phyloP scores from a whole-genome alignment of 345 rosid genomes.

The Eucalyptus erythrocorys region DNA sequence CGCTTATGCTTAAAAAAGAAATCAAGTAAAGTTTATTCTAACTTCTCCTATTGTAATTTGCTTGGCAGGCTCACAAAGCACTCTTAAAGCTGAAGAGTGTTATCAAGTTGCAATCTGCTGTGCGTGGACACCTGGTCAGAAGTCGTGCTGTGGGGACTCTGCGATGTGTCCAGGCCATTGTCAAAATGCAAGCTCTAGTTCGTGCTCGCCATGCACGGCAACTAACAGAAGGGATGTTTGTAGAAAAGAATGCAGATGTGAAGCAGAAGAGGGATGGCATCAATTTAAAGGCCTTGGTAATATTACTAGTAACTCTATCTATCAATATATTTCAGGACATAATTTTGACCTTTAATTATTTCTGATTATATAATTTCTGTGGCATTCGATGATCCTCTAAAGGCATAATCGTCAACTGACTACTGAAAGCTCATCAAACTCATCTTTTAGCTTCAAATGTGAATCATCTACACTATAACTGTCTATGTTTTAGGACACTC shows the following conservation, averaged over 20 bases:
- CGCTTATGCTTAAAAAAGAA: not conserved
- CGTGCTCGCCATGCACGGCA: slow-evolving; percentile 56
- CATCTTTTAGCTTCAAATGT: not conserved
- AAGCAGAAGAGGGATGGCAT: slow-evolving; percentile 9
- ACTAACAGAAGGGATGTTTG: slow-evolving; percentile 10
- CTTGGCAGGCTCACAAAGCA: slow-evolving; percentile 50
- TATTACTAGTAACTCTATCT: not conserved
- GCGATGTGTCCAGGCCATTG: slow-evolving; percentile 79
- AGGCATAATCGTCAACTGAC: not conserved
- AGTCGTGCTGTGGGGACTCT: slow-evolving; percentile 80
- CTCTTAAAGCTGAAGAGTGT: slow-evolving; percentile 57
- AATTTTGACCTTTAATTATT: not conserved
- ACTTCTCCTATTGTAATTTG: not conserved
- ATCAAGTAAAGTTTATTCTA: not conserved
- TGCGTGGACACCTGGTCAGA: slow-evolving; percentile 87
- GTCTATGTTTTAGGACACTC: not conserved
- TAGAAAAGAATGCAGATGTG: slow-evolving; percentile 1
- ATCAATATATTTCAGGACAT: not conserved
- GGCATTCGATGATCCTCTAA: not conserved
- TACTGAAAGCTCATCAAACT: not conserved
- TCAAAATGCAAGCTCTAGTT: slow-evolving; percentile 82
- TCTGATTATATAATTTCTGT: not conserved
- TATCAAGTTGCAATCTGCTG: slow-evolving; percentile 84
- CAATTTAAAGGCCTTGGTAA: slow-evolving; percentile 25
- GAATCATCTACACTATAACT: not conserved